phyloP scores from a whole-genome alignment of 1,284 basidiomycete genomes.

The Takashimella tepidaria region DNA sequence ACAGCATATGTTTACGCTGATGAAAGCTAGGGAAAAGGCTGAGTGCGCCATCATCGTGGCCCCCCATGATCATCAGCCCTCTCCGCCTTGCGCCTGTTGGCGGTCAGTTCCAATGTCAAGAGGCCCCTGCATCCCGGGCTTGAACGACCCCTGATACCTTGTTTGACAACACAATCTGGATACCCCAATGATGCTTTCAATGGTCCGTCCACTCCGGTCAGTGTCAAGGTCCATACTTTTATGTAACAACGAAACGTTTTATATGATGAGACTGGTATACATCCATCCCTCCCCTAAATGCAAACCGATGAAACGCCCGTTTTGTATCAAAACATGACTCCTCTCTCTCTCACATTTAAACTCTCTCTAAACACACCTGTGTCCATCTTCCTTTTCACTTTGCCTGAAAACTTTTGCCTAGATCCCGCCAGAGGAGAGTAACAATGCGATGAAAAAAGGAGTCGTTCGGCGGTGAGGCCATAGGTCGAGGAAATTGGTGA shows the following conservation, averaged over 20 bases:
- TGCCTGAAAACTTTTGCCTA: background rate
- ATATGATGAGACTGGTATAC: background rate
- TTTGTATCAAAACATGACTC: background rate
- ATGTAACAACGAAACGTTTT: no score
- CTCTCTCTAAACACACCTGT: no score
- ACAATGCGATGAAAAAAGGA: background rate
- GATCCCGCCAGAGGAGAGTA: background rate
- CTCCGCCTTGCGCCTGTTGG: background rate
- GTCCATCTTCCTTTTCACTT: background rate
- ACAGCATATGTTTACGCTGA: no score
- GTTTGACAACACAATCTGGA: constrained; percentile 20
- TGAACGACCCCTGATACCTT: background rate
- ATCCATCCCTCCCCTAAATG: background rate
- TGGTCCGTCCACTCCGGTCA: constrained; percentile 11
- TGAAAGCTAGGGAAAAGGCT: no score
- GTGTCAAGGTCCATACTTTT: no score
- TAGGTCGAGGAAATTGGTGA: no score
- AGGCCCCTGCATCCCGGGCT: background rate
- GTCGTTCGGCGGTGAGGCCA: background rate
- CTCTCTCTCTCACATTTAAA: background rate
- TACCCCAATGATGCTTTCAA: constrained; percentile 23
- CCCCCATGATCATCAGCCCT: constrained; percentile 9
- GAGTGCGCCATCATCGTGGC: no score
- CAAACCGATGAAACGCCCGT: background rate
- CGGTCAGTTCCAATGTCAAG: background rate